Evolutionary conservation across 345 rosid species (phyloP), one percentile per base, ranked within the genome.

Genomic region (Alliaria petiolata): DNA sequence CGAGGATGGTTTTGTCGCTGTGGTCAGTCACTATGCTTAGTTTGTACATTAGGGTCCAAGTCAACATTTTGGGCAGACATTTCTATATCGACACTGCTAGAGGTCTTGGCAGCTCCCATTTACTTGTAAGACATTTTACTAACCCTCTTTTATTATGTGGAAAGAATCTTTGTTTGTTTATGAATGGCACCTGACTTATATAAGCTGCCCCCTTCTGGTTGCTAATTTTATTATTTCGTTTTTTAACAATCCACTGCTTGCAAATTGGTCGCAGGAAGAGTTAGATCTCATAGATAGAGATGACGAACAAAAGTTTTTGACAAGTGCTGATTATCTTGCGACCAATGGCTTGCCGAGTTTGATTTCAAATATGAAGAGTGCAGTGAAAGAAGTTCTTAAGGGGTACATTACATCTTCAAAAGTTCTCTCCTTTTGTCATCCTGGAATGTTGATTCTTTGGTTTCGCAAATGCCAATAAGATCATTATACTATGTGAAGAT

Each of bases 1-100:
- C 99, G 4, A 90, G 83, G 81, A 71, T 92, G 93, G 80, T 75
- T 73, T 83, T 83, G 64, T 88, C 97, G 7, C 72, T 95, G 31
- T 95, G 98, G 98, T 83, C 97, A 7, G 86, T 89, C 77, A 88
- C 92, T 16, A 72, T 90, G 80, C 89, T 95, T 55, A 86, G 85
- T 80, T 84, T 95, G 76, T 95, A 92, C 81, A 83, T 88, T 75
- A 88, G 91, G 76, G 92, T 90, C 77, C 99, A 89, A 83, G 97
- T 92, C 81, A 95, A 95, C 82, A 88, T 95, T 72, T 82, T 95
- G 52, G 91, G 98, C 71, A 92, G 98, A 76, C 98, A 89, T 84
- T 77, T 95, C 62, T 95, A 95, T 77, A 82, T 95, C 44, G 98
- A 89, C 79, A 88, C 87, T 56, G 98, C 98, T 67, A 87, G 83